Base-by-base conservation (phyloP, 208 protist genomes). In the Trypanosomatidae sp. region DNA sequence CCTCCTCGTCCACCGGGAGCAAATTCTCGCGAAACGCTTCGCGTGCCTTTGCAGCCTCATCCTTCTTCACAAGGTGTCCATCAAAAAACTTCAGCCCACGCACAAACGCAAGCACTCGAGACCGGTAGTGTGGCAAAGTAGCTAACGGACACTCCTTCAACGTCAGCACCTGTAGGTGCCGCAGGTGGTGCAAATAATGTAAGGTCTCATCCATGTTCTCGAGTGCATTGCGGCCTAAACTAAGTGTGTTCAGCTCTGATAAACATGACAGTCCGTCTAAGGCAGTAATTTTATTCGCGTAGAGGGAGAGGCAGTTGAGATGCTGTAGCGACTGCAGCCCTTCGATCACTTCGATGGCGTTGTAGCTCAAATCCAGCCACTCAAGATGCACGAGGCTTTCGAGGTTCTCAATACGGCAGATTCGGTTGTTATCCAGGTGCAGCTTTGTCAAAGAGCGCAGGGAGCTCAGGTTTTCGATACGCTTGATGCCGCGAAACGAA, bases 361-460 rank as follows among this genome's bases (percentile, higher is more conserved):
- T 99, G 80, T 97, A 99, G 71, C 95, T 98, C 30, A 99, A 80
- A 74, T 99, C 93, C 0, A 98, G 78, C 84, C 82, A 91, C 65
- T 91, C 67, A 17, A 98, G 83, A 46, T 91, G 80, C 10, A 84
- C 85, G 19, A 99, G 79, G 60, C 96, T 85, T 13, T 83, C 83
- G 19, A 99, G 74, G 72, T 97, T 95, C 64, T 99, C 91, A 46
- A 98, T 98, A 30, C 77, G 83, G 44, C 75, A 75, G 71, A 99
- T 99, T 62, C 91, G 83, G 76, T 99, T 99, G 83, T 98, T 99
- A 78, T 99, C 97, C 43, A 99, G 83, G 56, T 96, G 86, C 68
- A 99, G 85, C 80, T 97, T 98, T 3, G 89, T 97, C 30, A 99
- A 73, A 46, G 81, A 82, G 30, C 84, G 73, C 15, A 98, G 85